Base-by-base conservation (phyloP, 345 rosid species). In the Eucalyptus caleyi region DNA sequence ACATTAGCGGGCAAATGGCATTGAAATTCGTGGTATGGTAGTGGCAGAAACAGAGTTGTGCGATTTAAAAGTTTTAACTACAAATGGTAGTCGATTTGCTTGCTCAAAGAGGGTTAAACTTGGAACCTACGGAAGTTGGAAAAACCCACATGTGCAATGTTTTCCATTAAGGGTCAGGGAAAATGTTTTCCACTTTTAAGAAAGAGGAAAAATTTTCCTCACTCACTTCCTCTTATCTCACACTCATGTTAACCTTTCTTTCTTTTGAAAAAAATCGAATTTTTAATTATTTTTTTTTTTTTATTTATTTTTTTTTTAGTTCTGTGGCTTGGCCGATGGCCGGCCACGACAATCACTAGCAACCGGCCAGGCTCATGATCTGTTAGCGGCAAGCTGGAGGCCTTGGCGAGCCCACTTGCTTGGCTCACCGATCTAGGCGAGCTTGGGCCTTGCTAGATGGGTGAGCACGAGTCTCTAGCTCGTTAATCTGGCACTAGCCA, bases 401-500 rank as follows among this genome's bases (percentile, higher is more conserved):
- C 59, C 26, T 53, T 53, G 59, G 59, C 5, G 0, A 53, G 59
- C 26, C 5, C 1, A 0, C 26, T 53, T 0, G 0, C 59, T 0
- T 21, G 1, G 59, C 59, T 53, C 5, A 0, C 11, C 1, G 0
- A 53, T 53, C 59, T 53, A 53, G 11, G 59, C 5, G 0, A 53
- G 59, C 59, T 53, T 0, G 26, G 2, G 59, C 26, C 59, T 53
- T 0, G 5, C 59, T 1, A 21, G 2, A 8, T 16, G 0, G 26
- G 59, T 53, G 59, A 53, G 59, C 11, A 0, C 5, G 1, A 53
- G 59, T 2, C 26, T 53, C 2, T 53, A 0, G 59, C 59, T 53
- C 0, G 0, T 0, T 0, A 0, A 53, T 53, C 5, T 53, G 5
- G 9, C 59, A 21, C 0, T 0, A 0, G 11, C 59, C 59, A 53